Evolutionary conservation across 257 asterid genomes (phyloP).

Genomic region (Buddleja alternifolia): DNA sequence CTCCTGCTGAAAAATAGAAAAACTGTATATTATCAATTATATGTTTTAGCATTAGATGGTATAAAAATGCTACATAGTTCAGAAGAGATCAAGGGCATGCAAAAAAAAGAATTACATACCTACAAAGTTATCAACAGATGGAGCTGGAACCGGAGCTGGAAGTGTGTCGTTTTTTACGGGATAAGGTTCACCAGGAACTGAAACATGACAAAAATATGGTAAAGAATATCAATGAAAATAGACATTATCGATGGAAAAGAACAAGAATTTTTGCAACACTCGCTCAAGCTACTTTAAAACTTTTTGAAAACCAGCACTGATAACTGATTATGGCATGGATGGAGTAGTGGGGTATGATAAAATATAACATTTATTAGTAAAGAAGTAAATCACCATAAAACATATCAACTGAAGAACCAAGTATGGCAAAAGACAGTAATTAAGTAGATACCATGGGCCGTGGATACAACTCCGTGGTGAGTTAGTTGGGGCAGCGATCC

Average conservation of each 20-base stretch:
- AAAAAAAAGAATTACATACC: slow-evolving; percentile 50
- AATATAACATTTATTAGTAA: too few relatives aligned
- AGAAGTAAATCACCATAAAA: too few relatives aligned
- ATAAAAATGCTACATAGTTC: background rate
- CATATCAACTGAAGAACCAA: too few relatives aligned
- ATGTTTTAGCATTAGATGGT: background rate
- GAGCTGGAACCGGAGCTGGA: slow-evolving; percentile 74
- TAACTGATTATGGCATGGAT: background rate
- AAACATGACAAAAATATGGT: slow-evolving; percentile 25
- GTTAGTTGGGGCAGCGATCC: too few relatives aligned
- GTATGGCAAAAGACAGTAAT: too few relatives aligned
- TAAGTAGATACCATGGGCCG: too few relatives aligned
- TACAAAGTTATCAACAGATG: slow-evolving; percentile 51
- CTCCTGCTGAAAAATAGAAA: slow-evolving; percentile 42
- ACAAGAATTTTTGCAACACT: slow-evolving; percentile 2
- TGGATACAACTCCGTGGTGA: too few relatives aligned
- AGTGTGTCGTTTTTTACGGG: slow-evolving; percentile 44
- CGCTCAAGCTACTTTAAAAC: background rate
- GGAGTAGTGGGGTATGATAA: too few relatives aligned
- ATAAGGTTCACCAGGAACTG: slow-evolving; percentile 93
- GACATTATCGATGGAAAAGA: background rate
- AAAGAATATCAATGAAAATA: background rate
- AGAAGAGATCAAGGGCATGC: background rate
- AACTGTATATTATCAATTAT: background rate
- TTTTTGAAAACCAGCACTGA: background rate